These are phyloP conservation scores for Orbilia brochopaga DNA, from an alignment of 2,329 filamentous ascomycete genomes.

Conservation along the genomic window DNA sequence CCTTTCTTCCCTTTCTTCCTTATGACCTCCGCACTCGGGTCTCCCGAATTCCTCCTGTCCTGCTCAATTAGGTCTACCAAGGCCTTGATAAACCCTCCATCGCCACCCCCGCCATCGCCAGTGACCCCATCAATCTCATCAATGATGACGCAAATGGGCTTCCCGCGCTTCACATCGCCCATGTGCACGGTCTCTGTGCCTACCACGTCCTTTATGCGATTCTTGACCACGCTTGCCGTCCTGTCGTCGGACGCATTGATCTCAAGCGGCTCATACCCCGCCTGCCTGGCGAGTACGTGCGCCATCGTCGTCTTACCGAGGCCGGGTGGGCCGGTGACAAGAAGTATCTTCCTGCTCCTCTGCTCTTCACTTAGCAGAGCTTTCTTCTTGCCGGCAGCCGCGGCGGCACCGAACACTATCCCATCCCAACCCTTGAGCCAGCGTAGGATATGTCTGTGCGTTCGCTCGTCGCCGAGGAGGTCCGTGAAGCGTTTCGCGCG, in stretches of 20 bases:
- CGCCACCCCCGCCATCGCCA: slow-evolving; percentile 78
- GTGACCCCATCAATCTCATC: slow-evolving; percentile 97
- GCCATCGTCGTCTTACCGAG: slow-evolving; percentile 95
- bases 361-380: slow-evolving; percentile 68
- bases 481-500: slow-evolving; percentile 90
- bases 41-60: slow-evolving; percentile 78
- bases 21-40: slow-evolving; percentile 53
- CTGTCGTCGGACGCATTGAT: slow-evolving; percentile 98
- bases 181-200: slow-evolving; percentile 92
- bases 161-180: slow-evolving; percentile 71
- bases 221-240: slow-evolving; percentile 85
- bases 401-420: slow-evolving; percentile 83
- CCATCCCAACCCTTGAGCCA: slow-evolving; percentile 96
- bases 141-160: slow-evolving; percentile 89
- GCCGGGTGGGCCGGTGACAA: slow-evolving; percentile 89
- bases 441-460: slow-evolving; percentile 83
- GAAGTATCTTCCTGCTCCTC: slow-evolving; percentile 81
- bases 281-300: slow-evolving; percentile 92
- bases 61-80: slow-evolving; percentile 85
- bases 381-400: slow-evolving; percentile 65
- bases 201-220: slow-evolving; percentile 85
- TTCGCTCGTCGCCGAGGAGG: slow-evolving; percentile 90
- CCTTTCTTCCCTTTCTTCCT: slow-evolving; percentile 69
- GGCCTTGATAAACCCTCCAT: slow-evolving; percentile 94
- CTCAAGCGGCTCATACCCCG: slow-evolving; percentile 94